phyloP scores from a whole-genome alignment of 129 eudicot species.

The Solidago caesia region DNA sequence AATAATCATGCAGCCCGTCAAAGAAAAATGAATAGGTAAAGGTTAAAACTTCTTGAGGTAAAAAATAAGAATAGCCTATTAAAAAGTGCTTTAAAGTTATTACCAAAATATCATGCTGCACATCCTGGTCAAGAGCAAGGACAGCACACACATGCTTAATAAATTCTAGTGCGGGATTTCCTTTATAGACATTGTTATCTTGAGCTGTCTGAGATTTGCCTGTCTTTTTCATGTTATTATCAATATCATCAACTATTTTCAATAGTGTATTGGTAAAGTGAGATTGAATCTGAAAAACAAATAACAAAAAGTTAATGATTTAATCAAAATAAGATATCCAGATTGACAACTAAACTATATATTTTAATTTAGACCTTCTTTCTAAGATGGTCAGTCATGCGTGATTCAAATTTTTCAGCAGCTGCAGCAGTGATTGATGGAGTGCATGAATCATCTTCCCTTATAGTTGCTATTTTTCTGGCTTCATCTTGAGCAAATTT shows the following conservation, averaged over 20 bases:
- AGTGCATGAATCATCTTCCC: conserved; percentile 70
- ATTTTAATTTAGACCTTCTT: conserved; percentile 52
- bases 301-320: conserved; percentile 15
- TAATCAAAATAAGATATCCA: conserved; percentile 8
- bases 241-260: conserved; percentile 59
- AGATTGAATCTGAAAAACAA: conserved; percentile 57
- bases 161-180: conserved; percentile 83
- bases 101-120: conserved; percentile 93
- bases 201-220: conserved; percentile 45
- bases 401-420: conserved; percentile 72
- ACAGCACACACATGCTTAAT: conserved; percentile 86
- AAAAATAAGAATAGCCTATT: neutral
- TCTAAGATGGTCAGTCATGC: conserved; percentile 57
- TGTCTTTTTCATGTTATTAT: conserved; percentile 47
- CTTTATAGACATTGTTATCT: conserved; percentile 35
- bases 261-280: conserved; percentile 74
- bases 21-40: neutral
- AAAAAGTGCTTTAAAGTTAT: neutral
- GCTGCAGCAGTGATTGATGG: conserved; percentile 87
- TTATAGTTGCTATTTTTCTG: conserved; percentile 43
- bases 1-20: conserved; percentile 6
- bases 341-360: neutral
- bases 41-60: neutral
- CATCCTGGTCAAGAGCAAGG: conserved; percentile 76
- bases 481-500: conserved; percentile 63